Conservation (phyloP, 2,329 filamentous ascomycete species). For the Pseudocercospora vitis region DNA sequence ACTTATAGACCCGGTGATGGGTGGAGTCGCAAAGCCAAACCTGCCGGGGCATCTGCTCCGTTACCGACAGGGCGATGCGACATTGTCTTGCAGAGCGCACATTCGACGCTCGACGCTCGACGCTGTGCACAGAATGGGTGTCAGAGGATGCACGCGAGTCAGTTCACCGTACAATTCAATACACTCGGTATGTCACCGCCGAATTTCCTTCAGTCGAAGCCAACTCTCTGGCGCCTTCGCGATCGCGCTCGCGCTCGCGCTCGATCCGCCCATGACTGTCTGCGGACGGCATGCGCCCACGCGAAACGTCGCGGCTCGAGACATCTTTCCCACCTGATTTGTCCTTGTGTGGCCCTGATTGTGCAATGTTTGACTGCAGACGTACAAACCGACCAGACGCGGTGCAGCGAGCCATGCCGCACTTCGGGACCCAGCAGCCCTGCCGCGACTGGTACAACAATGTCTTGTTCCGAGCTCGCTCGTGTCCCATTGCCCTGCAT, state of each 20-base stretch:
- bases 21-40: constrained; percentile 1
- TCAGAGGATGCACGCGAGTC: constrained; percentile 1
- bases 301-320: constrained; percentile 4
- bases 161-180: constrained; percentile 5
- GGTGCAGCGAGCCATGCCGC: constrained; percentile 2
- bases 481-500: not conserved
- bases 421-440: not conserved
- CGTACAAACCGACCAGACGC: not conserved
- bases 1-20: not conserved
- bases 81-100: not conserved
- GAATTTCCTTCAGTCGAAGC: not conserved
- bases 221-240: not conserved
- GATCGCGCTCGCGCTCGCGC: not conserved
- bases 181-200: constrained; percentile 1
- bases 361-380: not conserved
- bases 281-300: not conserved
- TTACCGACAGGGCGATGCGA: too few species aligned
- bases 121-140: not conserved
- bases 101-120: not conserved
- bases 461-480: not conserved
- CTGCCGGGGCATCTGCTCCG: too few species aligned
- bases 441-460: not conserved
- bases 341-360: not conserved
- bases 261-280: not conserved
- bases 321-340: not conserved